A percentile compares a stretch with the other conserved stretches of the same genome.
phyloP scores from a whole-genome alignment of 2,329 filamentous ascomycete genomes.

The Microsporum canis region DNA sequence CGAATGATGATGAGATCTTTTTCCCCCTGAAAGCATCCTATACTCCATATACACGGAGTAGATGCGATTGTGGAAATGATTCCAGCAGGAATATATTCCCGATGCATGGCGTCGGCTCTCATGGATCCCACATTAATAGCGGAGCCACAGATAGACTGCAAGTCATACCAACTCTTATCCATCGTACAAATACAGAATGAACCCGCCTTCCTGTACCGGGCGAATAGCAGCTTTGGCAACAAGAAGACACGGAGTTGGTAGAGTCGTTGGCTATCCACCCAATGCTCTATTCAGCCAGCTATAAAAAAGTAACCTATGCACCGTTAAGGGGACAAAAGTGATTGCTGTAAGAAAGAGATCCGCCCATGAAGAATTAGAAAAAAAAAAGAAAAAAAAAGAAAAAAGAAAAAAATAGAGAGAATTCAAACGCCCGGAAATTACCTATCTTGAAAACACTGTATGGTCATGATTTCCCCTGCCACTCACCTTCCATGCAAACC shows the following conservation, averaged over 20 bases:
- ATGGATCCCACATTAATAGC: neutral
- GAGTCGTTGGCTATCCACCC: neutral
- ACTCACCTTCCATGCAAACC: neutral
- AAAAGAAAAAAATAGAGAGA: neutral
- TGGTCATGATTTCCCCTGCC: neutral
- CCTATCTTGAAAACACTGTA: neutral
- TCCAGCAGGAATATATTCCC: neutral
- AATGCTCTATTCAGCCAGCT: neutral
- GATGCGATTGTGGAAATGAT: neutral
- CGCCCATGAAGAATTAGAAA: neutral
- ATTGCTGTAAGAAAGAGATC: neutral
- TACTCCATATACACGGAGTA: neutral
- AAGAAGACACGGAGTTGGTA: neutral
- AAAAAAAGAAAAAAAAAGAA: neutral
- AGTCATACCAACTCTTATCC: neutral
- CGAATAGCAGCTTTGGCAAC: neutral
- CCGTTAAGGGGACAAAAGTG: neutral
- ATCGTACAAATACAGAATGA: neutral
- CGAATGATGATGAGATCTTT: neutral
- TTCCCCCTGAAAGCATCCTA: neutral
- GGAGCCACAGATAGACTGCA: neutral
- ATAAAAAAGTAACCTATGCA: neutral
- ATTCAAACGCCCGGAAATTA: constrained; percentile 2
- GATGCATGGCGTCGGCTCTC: neutral
- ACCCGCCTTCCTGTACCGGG: neutral